Conservation (phyloP, 2,329 filamentous ascomycete genomes). For the Aureobasidium sp. region DNA sequence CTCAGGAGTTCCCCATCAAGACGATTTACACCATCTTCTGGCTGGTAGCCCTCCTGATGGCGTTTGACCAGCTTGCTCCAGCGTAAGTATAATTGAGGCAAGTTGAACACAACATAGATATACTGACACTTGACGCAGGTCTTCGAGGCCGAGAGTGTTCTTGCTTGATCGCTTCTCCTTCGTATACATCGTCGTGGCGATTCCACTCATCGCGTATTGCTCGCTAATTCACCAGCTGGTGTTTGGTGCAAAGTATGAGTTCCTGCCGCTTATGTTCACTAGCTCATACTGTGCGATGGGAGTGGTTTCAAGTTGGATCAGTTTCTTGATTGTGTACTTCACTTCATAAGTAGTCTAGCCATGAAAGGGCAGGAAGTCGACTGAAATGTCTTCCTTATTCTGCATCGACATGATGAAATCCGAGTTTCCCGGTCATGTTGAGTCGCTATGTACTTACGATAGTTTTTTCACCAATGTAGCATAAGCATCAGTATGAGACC, state of each 20-base stretch:
- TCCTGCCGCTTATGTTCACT: constrained; percentile 92
- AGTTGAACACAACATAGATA: constrained; percentile 8
- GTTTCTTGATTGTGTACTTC: constrained; percentile 90
- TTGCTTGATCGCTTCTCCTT: constrained; percentile 85
- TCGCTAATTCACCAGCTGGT: constrained; percentile 75
- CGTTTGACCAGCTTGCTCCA: constrained; percentile 81
- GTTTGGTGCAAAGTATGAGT: constrained; percentile 78
- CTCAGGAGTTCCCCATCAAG: constrained; percentile 89
- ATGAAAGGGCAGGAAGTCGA: neutral
- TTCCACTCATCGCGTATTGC: constrained; percentile 83
- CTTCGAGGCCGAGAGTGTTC: constrained; percentile 73
- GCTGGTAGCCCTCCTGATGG: constrained; percentile 77
- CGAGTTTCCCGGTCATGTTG: neutral
- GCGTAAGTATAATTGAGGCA: constrained; percentile 44
- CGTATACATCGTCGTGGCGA: constrained; percentile 80
- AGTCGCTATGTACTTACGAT: neutral
- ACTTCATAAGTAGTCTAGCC: constrained; percentile 22
- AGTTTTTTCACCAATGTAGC: too few species aligned
- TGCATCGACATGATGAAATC: too few species aligned
- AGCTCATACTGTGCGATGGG: constrained; percentile 91
- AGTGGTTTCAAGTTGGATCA: constrained; percentile 92
- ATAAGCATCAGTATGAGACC: neutral
- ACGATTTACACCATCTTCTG: constrained; percentile 87
- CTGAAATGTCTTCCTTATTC: too few species aligned
- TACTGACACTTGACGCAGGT: constrained; percentile 35